A percentile compares a stretch with the other conserved stretches of the same genome.
These are phyloP conservation scores for Vicia faba DNA, from an alignment of 306 rosid species.

Conservation along the genomic window DNA sequence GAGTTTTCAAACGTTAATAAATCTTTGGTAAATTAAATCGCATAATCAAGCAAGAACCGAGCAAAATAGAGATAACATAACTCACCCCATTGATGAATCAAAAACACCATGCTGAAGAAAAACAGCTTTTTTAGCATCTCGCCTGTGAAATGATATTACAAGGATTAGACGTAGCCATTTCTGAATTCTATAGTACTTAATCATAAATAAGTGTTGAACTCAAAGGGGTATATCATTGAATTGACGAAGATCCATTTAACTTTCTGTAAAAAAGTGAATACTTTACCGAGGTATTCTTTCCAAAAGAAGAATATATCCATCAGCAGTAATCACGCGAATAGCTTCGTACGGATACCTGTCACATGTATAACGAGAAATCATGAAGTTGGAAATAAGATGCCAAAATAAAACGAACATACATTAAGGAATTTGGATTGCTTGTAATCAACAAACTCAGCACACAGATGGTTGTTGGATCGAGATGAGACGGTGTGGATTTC, in stretches of 20 bases:
- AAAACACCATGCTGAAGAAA: conserved; percentile 90
- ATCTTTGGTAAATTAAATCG: conserved; percentile 8
- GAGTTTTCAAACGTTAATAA: conserved; percentile 3
- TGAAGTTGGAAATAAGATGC: conserved; percentile 19
- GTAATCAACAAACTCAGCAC: too few species aligned
- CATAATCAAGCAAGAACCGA: conserved; percentile 26
- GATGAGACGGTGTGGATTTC: too few species aligned
- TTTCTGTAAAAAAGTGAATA: background rate
- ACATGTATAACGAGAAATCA: conserved; percentile 28
- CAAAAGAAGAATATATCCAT: conserved; percentile 90
- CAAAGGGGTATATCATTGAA: conserved; percentile 18
- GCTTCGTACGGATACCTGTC: conserved; percentile 91
- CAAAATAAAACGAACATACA: background rate
- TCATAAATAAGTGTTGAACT: conserved; percentile 27
- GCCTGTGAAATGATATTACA: conserved; percentile 54
- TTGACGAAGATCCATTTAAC: background rate
- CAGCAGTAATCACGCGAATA: conserved; percentile 76
- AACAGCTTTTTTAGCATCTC: conserved; percentile 85
- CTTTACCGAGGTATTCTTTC: conserved; percentile 93
- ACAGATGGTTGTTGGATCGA: too few species aligned
- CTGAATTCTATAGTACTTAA: background rate
- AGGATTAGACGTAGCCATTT: background rate
- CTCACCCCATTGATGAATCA: conserved; percentile 98
- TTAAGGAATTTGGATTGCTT: too few species aligned
- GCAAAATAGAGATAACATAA: conserved; percentile 30